Base-by-base conservation (phyloP, 768 basidiomycete genomes). In the Sporobolomyces phaffii region DNA sequence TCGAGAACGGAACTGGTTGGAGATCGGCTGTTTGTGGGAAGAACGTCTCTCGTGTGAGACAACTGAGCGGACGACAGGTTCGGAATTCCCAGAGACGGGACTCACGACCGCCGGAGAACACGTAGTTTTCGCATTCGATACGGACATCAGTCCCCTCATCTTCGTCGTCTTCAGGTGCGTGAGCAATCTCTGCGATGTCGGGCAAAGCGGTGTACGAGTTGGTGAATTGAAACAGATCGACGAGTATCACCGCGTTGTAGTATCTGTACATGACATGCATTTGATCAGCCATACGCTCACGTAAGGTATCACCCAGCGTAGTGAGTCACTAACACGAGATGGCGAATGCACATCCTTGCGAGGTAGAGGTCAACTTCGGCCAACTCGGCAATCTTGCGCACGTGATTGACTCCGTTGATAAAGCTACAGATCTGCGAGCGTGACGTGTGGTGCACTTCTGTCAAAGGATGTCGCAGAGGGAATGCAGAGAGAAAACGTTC, bases 211-310 rank as follows among this genome's bases (percentile, higher is more conserved):
- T 91, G 76, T 99, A 99, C 86, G 94, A 91, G 77, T 98, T 98
- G 20, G 91, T 91, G 77, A 88, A 94, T 77, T 96, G 93, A 77
- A 99, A 99, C 48, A 98, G 90, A 79, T 99, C 96, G 60, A 93
- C 85, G 69, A 86, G 88, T 88, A 98, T 91, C 70, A 96, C 86
- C 45, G 93, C 91, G 79, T 96, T 91, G 76, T 98, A 97, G 75
- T 91, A 96, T 48, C 91, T 93, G 69, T 17, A n/a, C 29, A 5
- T 49, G 22, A 62, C 17, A 29, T 6, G 28, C n/a, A 29, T 11
- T 8, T 24, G 26, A n/a, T n/a, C n/a, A n/a, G n/a, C n/a, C n/a
- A n/a, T n/a, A n/a, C n/a, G n/a, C n/a, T n/a, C n/a, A n/a, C n/a
- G n/a, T n/a, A n/a, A n/a, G n/a, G n/a, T n/a, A n/a, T n/a, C n/a